Conservation (phyloP, 441 rosid species). For the Breynia disticha region DNA sequence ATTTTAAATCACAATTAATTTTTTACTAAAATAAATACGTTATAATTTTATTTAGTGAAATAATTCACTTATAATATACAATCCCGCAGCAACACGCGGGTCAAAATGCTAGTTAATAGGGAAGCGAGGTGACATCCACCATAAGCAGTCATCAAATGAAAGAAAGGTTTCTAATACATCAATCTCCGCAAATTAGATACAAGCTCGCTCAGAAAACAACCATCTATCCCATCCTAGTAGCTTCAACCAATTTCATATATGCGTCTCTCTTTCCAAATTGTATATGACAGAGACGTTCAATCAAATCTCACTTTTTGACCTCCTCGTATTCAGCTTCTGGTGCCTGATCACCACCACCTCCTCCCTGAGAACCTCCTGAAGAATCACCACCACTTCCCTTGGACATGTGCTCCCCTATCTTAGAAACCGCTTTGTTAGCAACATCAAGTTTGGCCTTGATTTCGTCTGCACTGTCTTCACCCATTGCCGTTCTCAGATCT, state of each 20-base stretch:
- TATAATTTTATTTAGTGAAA: too few relatives aligned
- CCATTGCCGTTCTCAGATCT: constrained; percentile 50
- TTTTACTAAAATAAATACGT: too few relatives aligned
- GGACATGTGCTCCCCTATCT: constrained; percentile 85
- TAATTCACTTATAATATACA: too few relatives aligned
- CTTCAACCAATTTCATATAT: constrained; percentile 1
- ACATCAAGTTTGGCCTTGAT: constrained; percentile 72
- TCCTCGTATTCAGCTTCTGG: constrained; percentile 94
- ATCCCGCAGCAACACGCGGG: too few relatives aligned
- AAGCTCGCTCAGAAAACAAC: constrained; percentile 15
- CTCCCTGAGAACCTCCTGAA: constrained; percentile 61
- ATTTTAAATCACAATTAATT: too few relatives aligned
- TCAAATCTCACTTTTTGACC: constrained; percentile 58
- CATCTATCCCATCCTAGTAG: constrained; percentile 9
- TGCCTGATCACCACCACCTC: constrained; percentile 66
- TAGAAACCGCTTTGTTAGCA: constrained; percentile 81
- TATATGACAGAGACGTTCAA: background rate
- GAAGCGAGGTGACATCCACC: background rate
- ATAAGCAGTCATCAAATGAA: background rate
- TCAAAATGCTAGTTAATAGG: too few relatives aligned
- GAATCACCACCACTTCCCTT: constrained; percentile 43
- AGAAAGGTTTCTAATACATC: constrained; percentile 15
- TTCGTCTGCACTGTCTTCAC: constrained; percentile 53
- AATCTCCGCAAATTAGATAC: constrained; percentile 20
- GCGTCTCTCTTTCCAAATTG: background rate